Conservation (phyloP, 495 filamentous ascomycete genomes). For the Saxispiralis lemnorum region DNA sequence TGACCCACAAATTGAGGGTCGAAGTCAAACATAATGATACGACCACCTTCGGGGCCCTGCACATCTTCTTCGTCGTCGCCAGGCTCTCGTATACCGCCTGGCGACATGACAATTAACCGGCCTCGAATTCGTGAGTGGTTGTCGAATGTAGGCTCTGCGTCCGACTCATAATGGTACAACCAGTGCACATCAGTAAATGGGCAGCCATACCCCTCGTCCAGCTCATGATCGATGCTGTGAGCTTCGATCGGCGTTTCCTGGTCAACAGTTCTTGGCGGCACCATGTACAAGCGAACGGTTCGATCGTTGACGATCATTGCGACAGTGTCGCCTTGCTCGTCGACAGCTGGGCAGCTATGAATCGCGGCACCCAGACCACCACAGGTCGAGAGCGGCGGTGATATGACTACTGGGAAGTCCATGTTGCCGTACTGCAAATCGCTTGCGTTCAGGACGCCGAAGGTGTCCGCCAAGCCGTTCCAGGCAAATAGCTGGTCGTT, state of each 20-base stretch:
- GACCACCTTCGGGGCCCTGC: slow-evolving; percentile 14
- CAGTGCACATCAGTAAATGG: slow-evolving; percentile 13
- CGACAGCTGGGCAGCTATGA: slow-evolving; percentile 13
- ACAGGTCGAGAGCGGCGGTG: slow-evolving; percentile 13
- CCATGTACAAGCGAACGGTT: slow-evolving; percentile 14
- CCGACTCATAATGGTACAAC: slow-evolving; percentile 6
- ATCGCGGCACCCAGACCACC: slow-evolving; percentile 15
- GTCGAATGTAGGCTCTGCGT: slow-evolving; percentile 4
- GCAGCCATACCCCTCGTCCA: slow-evolving; percentile 15
- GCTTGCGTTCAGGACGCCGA: slow-evolving; percentile 10
- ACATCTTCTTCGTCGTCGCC: slow-evolving; percentile 9
- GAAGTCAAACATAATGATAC: slow-evolving; percentile 17
- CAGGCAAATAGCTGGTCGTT: slow-evolving; percentile 14
- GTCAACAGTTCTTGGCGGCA: slow-evolving; percentile 5
- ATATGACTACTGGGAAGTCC: slow-evolving; percentile 16
- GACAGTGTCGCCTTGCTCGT: slow-evolving; percentile 15
- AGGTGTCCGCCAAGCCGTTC: slow-evolving; percentile 13
- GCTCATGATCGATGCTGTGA: slow-evolving; percentile 16
- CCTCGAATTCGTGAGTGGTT: slow-evolving; percentile 10
- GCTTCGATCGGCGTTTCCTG: slow-evolving; percentile 13
- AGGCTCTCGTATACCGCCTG: slow-evolving; percentile 10
- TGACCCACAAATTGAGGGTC: slow-evolving; percentile 16
- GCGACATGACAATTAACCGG: slow-evolving; percentile 12
- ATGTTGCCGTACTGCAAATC: slow-evolving; percentile 15
- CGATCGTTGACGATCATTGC: slow-evolving; percentile 17